Conservation (phyloP, 2,329 filamentous ascomycete genomes). For the Periconia sp. region DNA sequence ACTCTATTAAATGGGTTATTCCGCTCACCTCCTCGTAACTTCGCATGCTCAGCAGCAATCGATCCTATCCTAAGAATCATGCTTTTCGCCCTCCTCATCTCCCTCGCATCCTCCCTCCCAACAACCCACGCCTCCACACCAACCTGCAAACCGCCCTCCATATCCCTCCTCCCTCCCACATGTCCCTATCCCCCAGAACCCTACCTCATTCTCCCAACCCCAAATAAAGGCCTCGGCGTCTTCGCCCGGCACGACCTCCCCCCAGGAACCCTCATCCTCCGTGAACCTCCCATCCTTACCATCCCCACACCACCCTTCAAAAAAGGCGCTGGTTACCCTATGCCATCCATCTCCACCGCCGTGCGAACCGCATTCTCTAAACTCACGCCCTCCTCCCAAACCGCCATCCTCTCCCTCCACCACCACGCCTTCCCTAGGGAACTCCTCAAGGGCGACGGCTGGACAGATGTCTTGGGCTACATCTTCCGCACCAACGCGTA, state of each 20-base stretch:
- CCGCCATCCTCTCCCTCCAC: conserved; percentile 30
- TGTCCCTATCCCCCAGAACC: conserved; percentile 27
- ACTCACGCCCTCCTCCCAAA: conserved; percentile 20
- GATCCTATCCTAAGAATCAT: background rate
- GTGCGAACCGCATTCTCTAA: conserved; percentile 27
- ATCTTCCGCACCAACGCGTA: conserved; percentile 42
- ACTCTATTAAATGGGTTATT: background rate
- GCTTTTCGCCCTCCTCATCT: background rate
- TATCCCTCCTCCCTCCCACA: conserved; percentile 8
- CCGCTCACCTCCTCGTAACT: background rate
- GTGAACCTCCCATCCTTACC: conserved; percentile 43
- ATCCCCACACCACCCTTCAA: conserved; percentile 28
- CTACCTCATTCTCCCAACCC: conserved; percentile 31
- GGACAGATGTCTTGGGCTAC: conserved; percentile 25
- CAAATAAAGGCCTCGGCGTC: conserved; percentile 47
- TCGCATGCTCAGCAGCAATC: background rate
- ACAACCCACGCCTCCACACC: conserved; percentile 6
- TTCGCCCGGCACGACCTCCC: conserved; percentile 42
- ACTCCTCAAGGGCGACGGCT: conserved; percentile 2
- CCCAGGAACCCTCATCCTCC: conserved; percentile 43
- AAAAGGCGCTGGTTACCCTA: conserved; percentile 29
- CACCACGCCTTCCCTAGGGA: conserved; percentile 22
- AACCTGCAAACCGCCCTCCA: conserved; percentile 12
- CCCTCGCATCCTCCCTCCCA: background rate
- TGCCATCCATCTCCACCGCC: conserved; percentile 20